Conservation (phyloP, 2,329 filamentous ascomycete genomes). For the Pseudogymnoascus sp. region DNA sequence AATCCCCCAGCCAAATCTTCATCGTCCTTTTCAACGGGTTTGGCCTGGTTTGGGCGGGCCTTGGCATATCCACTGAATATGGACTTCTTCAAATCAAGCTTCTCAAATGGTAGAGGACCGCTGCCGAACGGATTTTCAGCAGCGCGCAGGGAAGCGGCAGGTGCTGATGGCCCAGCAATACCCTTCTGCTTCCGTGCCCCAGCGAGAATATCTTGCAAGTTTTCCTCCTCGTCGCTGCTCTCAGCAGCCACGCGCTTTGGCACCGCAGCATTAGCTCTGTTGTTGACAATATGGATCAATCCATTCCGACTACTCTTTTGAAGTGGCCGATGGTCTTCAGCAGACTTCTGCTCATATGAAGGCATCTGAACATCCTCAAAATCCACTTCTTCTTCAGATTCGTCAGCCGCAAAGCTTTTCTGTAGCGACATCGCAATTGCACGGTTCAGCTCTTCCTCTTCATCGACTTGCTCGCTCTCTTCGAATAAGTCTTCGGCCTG, state of each 20-base stretch:
- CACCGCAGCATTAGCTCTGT: conserved; percentile 55
- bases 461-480: conserved; percentile 47
- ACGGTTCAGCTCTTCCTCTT: conserved; percentile 67
- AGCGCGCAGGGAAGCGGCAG: conserved; percentile 24
- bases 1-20: conserved; percentile 33
- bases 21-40: conserved; percentile 10
- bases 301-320: conserved; percentile 45
- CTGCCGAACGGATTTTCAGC: conserved; percentile 56
- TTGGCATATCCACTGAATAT: conserved; percentile 36
- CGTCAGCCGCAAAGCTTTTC: conserved; percentile 42
- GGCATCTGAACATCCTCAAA: conserved; percentile 46
- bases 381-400: conserved; percentile 30
- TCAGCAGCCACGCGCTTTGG: conserved; percentile 35
- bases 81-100: conserved; percentile 60
- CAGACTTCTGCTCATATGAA: conserved; percentile 49
- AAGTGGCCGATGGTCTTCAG: conserved; percentile 43
- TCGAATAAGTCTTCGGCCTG: conserved; percentile 14
- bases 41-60: background rate
- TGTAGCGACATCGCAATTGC: conserved; percentile 82
- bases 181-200: conserved; percentile 58
- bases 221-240: conserved; percentile 67
- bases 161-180: conserved; percentile 16
- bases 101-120: conserved; percentile 86
- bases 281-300: conserved; percentile 68
- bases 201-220: conserved; percentile 67